phyloP scores from a whole-genome alignment of 2,329 filamentous ascomycete species.

The Neofusicoccum ribis region DNA sequence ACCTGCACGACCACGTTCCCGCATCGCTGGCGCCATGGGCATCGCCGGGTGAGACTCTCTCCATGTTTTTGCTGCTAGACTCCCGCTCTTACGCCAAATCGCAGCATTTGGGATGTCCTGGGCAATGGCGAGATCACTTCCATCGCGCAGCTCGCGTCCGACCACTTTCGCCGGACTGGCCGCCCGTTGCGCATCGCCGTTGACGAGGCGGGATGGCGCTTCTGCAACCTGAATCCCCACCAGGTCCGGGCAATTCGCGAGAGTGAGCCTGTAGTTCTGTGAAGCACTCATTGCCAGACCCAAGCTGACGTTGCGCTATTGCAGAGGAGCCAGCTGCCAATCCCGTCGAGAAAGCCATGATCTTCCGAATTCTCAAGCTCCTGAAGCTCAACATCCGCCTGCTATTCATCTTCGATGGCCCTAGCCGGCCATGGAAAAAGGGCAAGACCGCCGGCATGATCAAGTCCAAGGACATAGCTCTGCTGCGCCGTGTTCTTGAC shows the following conservation, averaged over 20 bases:
- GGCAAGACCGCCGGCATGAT: constrained; percentile 33
- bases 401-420: constrained; percentile 58
- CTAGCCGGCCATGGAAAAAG: constrained; percentile 43
- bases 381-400: constrained; percentile 53
- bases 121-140: constrained; percentile 36
- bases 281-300: no score
- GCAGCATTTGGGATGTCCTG: constrained; percentile 40
- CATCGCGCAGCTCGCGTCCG: constrained; percentile 40
- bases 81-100: background rate
- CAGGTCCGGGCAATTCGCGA: constrained; percentile 39
- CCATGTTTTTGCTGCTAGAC: background rate
- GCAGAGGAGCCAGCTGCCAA: constrained; percentile 36
- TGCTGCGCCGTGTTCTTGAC: constrained; percentile 41
- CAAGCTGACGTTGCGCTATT: background rate
- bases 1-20: background rate
- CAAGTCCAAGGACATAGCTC: constrained; percentile 32
- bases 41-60: constrained; percentile 16
- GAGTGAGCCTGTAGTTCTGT: constrained; percentile 25
- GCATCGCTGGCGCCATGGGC: constrained; percentile 14
- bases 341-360: constrained; percentile 44
- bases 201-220: constrained; percentile 47
- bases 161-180: constrained; percentile 36
- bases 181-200: constrained; percentile 44
- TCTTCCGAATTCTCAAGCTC: constrained; percentile 47
- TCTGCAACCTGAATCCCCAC: constrained; percentile 41